phyloP scores from a whole-genome alignment of 1,139 yeast species.

The Yamadazyma mexicana region DNA sequence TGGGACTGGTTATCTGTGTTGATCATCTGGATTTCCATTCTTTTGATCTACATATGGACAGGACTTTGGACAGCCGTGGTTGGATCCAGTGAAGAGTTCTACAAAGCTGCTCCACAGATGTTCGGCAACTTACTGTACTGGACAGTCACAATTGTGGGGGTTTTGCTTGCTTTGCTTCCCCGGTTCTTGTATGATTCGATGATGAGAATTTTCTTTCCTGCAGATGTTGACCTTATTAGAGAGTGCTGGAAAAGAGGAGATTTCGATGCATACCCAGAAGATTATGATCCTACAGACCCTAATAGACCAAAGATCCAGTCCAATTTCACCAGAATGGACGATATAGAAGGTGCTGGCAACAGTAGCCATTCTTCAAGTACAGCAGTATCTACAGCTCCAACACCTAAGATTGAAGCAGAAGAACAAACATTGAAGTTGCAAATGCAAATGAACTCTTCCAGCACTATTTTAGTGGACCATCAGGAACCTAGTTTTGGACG shows the following conservation, averaged over 20 bases:
- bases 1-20: slow-evolving; percentile 90
- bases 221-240: slow-evolving; percentile 82
- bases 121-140: slow-evolving; percentile 77
- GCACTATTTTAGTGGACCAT: slow-evolving; percentile 13
- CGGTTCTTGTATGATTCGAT: slow-evolving; percentile 67
- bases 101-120: slow-evolving; percentile 70
- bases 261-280: slow-evolving; percentile 54
- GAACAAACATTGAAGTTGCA: slow-evolving; percentile 6
- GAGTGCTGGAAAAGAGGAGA: slow-evolving; percentile 69
- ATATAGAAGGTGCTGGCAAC: slow-evolving; percentile 18
- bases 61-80: slow-evolving; percentile 75
- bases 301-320: slow-evolving; percentile 36
- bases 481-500: neutral
- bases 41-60: slow-evolving; percentile 81
- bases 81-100: slow-evolving; percentile 63
- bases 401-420: slow-evolving; percentile 5
- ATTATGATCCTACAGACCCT: slow-evolving; percentile 68
- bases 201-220: slow-evolving; percentile 65
- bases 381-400: slow-evolving; percentile 5
- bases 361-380: slow-evolving; percentile 7
- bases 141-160: slow-evolving; percentile 78
- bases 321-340: slow-evolving; percentile 22
- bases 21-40: slow-evolving; percentile 61
- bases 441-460: slow-evolving; percentile 13
- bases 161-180: slow-evolving; percentile 73